phyloP scores from a whole-genome alignment of 495 filamentous ascomycete genomes.

The Terfezia claveryi region DNA sequence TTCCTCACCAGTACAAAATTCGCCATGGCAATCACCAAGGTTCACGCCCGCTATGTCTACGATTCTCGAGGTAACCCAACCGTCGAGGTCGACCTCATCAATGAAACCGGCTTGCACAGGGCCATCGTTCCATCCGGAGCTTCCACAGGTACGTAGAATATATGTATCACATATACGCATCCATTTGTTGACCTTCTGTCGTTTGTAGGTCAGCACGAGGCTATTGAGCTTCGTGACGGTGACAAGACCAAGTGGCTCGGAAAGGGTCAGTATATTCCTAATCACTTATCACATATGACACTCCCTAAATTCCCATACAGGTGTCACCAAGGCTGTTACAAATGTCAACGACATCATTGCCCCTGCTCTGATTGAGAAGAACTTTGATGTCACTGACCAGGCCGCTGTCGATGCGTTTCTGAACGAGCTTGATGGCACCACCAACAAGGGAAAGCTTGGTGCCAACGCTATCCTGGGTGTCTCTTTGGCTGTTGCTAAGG shows the following conservation, averaged over 20 bases:
- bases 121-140: conserved; percentile 97
- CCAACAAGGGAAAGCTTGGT: conserved; percentile 95
- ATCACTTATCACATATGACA: background rate
- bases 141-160: conserved; percentile 57
- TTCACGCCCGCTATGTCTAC: conserved; percentile 97
- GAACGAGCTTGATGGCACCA: conserved; percentile 81
- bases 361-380: conserved; percentile 77
- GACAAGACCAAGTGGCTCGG: conserved; percentile 94
- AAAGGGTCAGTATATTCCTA: conserved; percentile 36
- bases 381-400: conserved; percentile 94
- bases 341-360: conserved; percentile 92
- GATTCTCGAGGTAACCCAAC: conserved; percentile 58
- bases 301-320: conserved; percentile 18
- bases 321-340: conserved; percentile 75
- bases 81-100: conserved; percentile 82
- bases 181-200: background rate
- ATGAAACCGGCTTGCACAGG: conserved; percentile 88
- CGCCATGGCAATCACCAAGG: conserved; percentile 89
- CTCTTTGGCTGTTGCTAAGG: conserved; percentile 88
- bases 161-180: background rate
- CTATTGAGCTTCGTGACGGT: conserved; percentile 93
- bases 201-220: conserved; percentile 73
- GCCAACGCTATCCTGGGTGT: conserved; percentile 98
- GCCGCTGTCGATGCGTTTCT: conserved; percentile 79
- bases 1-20: background rate